A percentile compares a stretch with the other conserved stretches of the same genome.
These are phyloP conservation scores for Clonostachys sp. DNA, from an alignment of 2,329 filamentous ascomycete genomes.

Conservation along the genomic window DNA sequence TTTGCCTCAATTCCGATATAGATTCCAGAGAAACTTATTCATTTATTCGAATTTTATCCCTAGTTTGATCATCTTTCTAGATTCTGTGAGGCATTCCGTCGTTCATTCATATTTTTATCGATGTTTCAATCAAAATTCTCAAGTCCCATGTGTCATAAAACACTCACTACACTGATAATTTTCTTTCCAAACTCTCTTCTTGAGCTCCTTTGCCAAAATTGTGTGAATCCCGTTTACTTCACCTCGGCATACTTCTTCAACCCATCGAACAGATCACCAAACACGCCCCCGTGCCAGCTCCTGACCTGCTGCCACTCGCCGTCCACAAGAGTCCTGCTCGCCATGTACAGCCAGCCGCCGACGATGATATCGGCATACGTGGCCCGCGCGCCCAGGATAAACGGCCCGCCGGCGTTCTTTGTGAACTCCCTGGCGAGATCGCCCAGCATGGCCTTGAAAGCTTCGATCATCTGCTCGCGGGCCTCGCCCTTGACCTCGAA, in stretches of 20 bases:
- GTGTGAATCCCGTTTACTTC: slow-evolving; percentile 8
- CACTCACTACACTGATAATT: too few relatives aligned
- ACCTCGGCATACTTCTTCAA: slow-evolving; percentile 27
- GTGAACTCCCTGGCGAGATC: slow-evolving; percentile 34
- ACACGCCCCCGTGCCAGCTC: slow-evolving; percentile 44
- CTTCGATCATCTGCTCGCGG: slow-evolving; percentile 26
- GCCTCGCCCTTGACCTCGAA: slow-evolving; percentile 28
- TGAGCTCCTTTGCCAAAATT: too few relatives aligned
- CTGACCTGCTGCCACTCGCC: slow-evolving; percentile 41
- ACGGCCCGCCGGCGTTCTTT: slow-evolving; percentile 34
- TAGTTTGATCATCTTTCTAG: too few relatives aligned
- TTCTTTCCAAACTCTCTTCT: too few relatives aligned
- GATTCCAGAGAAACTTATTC: too few relatives aligned
- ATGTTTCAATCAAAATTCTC: too few relatives aligned
- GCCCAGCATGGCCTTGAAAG: slow-evolving; percentile 33
- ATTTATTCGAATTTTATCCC: too few relatives aligned
- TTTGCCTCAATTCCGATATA: too few relatives aligned
- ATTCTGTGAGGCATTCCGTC: too few relatives aligned
- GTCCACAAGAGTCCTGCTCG: slow-evolving; percentile 27
- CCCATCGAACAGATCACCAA: slow-evolving; percentile 43
- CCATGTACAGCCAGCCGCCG: slow-evolving; percentile 49
- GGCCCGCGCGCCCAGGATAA: slow-evolving; percentile 35
- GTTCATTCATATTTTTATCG: too few relatives aligned
- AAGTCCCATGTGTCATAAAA: too few relatives aligned
- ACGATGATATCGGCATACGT: slow-evolving; percentile 54